Conservation (phyloP, 2,329 filamentous ascomycete species). For the Verticillium zaregamsianum region DNA sequence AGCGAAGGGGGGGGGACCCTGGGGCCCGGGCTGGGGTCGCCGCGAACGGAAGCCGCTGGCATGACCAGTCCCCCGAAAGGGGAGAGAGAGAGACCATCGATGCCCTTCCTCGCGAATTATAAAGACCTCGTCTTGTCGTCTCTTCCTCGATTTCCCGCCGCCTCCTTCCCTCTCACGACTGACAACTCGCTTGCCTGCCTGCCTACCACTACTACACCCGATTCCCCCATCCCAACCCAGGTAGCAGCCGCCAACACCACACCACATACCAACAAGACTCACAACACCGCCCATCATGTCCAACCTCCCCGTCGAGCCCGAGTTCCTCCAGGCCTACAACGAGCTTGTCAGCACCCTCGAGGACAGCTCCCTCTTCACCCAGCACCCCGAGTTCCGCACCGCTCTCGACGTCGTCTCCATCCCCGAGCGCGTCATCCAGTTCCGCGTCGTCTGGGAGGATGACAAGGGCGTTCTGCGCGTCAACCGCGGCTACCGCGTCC, state of each 20-base stretch:
- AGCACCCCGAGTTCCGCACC: constrained; percentile 91
- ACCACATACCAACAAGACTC: background rate
- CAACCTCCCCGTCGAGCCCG: constrained; percentile 81
- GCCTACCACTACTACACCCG: background rate
- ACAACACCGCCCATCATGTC: constrained; percentile 55
- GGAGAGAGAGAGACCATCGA: background rate
- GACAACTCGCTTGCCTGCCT: background rate
- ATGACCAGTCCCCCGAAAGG: background rate
- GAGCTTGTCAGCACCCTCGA: constrained; percentile 95
- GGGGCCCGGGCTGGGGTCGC: background rate
- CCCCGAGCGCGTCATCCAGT: constrained; percentile 94
- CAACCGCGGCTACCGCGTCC: constrained; percentile 96
- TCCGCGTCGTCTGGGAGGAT: constrained; percentile 95
- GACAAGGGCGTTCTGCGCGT: constrained; percentile 85
- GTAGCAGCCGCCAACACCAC: background rate
- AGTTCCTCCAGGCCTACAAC: constrained; percentile 98
- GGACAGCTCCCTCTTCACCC: constrained; percentile 85
- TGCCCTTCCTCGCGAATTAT: background rate
- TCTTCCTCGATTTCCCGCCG: background rate
- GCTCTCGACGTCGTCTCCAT: constrained; percentile 84
- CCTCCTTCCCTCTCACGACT: background rate
- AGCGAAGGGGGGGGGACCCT: background rate
- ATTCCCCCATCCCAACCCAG: background rate
- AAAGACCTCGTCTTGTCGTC: background rate
- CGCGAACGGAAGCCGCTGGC: background rate